phyloP scores from a whole-genome alignment of 2,329 filamentous ascomycete genomes.

The Myriosclerotinia duriaeana region DNA sequence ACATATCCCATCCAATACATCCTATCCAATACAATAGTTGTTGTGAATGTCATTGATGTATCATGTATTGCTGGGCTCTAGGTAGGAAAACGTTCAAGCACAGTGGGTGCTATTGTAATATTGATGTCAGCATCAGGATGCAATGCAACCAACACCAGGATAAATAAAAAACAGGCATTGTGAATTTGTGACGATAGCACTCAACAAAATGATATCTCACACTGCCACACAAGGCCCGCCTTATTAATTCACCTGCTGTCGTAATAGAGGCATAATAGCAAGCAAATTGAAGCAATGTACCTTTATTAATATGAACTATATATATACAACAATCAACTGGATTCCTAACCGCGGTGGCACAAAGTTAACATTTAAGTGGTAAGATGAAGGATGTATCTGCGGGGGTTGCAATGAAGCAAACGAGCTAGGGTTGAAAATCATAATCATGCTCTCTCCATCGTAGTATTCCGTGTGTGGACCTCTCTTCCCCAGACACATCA shows the following conservation, averaged over 20 bases:
- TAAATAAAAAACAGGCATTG: not conserved
- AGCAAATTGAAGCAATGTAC: too few species aligned
- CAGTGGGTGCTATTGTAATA: not conserved
- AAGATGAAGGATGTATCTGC: conserved; percentile 1
- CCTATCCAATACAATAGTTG: not conserved
- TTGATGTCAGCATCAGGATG: conserved; percentile 9
- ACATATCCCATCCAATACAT: not conserved
- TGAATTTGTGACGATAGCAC: conserved; percentile 2
- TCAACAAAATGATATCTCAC: not conserved
- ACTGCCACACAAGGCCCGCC: not conserved
- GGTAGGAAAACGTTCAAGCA: not conserved
- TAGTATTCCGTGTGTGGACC: conserved; percentile 10
- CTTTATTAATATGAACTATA: not conserved
- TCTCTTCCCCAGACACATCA: conserved; percentile 15
- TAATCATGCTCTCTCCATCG: not conserved
- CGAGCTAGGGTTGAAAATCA: not conserved
- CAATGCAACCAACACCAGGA: conserved; percentile 9
- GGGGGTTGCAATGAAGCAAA: conserved; percentile 14
- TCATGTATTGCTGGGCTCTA: not conserved
- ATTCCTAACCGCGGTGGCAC: not conserved
- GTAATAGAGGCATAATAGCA: not conserved
- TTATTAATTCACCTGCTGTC: not conserved
- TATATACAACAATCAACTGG: not conserved
- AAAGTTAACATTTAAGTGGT: not conserved
- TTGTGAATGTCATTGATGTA: not conserved